Evolutionary conservation across 768 basidiomycete genomes (phyloP), one percentile per base, ranked within the genome.

Genomic region (Candolleomyces efflorescens): DNA sequence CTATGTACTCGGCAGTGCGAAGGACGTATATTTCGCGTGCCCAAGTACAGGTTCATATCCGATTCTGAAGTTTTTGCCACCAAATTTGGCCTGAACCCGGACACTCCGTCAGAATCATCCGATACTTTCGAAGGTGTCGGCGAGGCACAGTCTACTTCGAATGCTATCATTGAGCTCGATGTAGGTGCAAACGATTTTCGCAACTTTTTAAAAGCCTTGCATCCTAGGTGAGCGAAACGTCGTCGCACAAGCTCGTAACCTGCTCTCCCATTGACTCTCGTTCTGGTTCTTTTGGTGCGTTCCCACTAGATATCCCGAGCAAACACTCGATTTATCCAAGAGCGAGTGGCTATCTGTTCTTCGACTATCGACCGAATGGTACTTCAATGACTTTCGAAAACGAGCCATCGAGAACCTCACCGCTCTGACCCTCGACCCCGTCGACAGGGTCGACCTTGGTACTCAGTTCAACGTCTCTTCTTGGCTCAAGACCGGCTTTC

Each of bases 321-420:
- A 50, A 50, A 43, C 44, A 18, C 20, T 27, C 5, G 26, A 12
- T 13, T 48, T 64, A 4, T 58, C 50, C 10, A 59, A 60, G n/a
- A 65, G 68, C 6, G 67, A 68, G 51, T 78, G 78, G 80, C 60
- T 71, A 15, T 68, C 73, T 0, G 68, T 75, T 20, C 62, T 76
- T n/a, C 73, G 73, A 59, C 63, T 79, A 20, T 64, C 78, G 5
- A 70, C 62, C 5, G 71, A 74, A 64, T 79, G 78, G 74, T 62
- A 65, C 43, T 75, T 75, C 51, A 59, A 64, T 18, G 50, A 58
- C 13, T 50, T 77, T 27, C 67, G 73, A 36, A 53, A 60, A 17
- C 58, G 65, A 36, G 73, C 74, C 4, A 64, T 75, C 15, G 15
- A 67, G 4, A 55, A 61, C 1, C 63, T 80, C 5, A 38, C 49